Conservation (phyloP, 257 asterid species). For the Forsythia suspensa region DNA sequence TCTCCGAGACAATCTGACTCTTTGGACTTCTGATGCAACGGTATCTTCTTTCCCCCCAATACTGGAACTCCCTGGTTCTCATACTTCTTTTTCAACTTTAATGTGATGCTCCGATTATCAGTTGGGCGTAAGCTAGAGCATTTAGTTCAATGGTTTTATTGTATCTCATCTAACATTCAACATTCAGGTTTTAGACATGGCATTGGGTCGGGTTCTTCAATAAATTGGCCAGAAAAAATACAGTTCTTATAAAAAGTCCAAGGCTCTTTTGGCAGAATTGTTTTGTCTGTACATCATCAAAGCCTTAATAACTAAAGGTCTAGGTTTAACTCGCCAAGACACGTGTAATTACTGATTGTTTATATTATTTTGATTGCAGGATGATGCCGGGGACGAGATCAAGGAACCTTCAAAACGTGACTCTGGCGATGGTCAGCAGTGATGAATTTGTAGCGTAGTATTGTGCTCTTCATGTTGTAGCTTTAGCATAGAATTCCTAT, state of each 20-base stretch:
- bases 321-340: background rate
- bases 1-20: constrained; percentile 2
- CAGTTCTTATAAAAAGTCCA: background rate
- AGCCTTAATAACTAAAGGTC: background rate
- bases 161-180: background rate
- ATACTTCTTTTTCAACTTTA: background rate
- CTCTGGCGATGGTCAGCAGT: constrained; percentile 50
- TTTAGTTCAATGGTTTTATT: background rate
- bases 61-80: background rate
- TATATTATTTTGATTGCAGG: constrained; percentile 35
- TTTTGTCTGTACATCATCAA: background rate
- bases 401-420: constrained; percentile 58
- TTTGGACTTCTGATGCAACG: background rate
- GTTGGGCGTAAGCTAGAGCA: background rate
- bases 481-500: constrained; percentile 26
- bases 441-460: constrained; percentile 30
- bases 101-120: background rate
- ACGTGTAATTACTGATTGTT: background rate
- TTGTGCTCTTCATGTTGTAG: constrained; percentile 27
- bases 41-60: background rate
- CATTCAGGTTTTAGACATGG: background rate
- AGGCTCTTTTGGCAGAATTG: background rate
- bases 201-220: background rate
- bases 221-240: background rate
- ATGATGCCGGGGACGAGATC: constrained; percentile 69